Evolutionary conservation across 2,329 filamentous ascomycete species (phyloP), one percentile per base, ranked within the genome.

Genomic region (Pseudogymnoascus destructans): DNA sequence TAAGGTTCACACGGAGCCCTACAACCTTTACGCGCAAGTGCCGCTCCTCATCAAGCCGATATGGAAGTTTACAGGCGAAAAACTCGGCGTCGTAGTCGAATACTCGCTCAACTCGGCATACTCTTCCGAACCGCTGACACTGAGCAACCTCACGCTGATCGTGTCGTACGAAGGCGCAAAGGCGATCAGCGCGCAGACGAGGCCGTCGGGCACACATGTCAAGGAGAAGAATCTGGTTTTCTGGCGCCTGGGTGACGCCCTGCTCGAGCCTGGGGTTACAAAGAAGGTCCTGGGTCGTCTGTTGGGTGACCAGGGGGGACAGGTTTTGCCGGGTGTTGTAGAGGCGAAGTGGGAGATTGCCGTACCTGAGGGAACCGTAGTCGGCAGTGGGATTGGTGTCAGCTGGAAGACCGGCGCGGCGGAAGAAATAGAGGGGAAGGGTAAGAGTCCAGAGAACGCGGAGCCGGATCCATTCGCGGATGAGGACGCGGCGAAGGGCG

Each of bases 261-360:
- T 82, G 0, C 76, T 86, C 40, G 79, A 78, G 13, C 46, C 46
- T 9, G 46, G 46, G 30, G 15, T 25, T 17, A 30, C 81, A 63
- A 79, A 86, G 66, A 92, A 89, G 72, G 81, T 96, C 59, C 84
- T 95, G 5, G 93, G 89, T 60, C 82, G 90, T 2, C 87, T 98
- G 64, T 74, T 79, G 8, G 78, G 85, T 21, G 88, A 87, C 0
- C 85, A 91, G 32, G 81, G 81, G 21, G 77, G 81, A 57, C 82
- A 82, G 65, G 84, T 87, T 0, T 82, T 81, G 62, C 81, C 87
- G 4, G 89, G 90, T 0, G 83, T 81, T 58, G 79, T 95, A 7
- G 92, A 98, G 70, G 88, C 88, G 0, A 78, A 85, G 59, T 96
- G 91, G 83, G 90, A 95, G 69, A 74, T 86, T 19, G 69, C 67